Base-by-base conservation (phyloP, 306 rosid genomes). In the Quercus variabilis region DNA sequence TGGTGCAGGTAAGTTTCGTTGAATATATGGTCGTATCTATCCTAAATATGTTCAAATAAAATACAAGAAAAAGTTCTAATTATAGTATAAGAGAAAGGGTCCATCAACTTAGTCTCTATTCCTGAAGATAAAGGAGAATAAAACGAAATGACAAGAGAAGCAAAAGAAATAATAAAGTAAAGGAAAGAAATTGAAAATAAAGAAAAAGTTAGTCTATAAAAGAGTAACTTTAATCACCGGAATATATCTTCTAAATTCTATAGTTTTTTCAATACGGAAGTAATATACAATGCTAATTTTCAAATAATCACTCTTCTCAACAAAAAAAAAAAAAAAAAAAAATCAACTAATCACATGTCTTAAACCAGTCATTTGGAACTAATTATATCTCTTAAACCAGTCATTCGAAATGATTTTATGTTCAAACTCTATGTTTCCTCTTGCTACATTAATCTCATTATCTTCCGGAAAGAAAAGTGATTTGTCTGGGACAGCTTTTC, bases 391-490 rank as follows among this genome's bases (percentile, higher is more conserved):
- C 54, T 49, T 49, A 64, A 67, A 31, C 17, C 52, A 19, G 49
- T 8, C 6, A 67, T 9, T 67, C 30, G 35, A 31, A 63, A 63
- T 5, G 41, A 76, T 84, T 49, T 49, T 12, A 12, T 13, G 17
- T 49, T 85, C 80, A 79, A 88, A 82, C 69, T 82, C 65, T 80
- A 81, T 87, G 46, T 82, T 33, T 78, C 71, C 59, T 49, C 2
- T 77, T 74, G 80, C 82, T 57, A 76, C n/a, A 41, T 77, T 70
- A 49, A 71, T 82, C 70, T 65, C 69, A 82, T 55, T 70, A 57
- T 74, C 58, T 85, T 78, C 58, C 78, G 83, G 81, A 74, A 74
- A 80, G 84, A 87, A 87, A 90, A 89, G 90, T 76, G 85, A 82
- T 80, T 82, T 80, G 81, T 62, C 74, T 78, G 69, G 78, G 82